These are phyloP conservation scores for Aspergillus tanneri DNA, from an alignment of 2,329 filamentous ascomycete genomes.

Conservation along the genomic window DNA sequence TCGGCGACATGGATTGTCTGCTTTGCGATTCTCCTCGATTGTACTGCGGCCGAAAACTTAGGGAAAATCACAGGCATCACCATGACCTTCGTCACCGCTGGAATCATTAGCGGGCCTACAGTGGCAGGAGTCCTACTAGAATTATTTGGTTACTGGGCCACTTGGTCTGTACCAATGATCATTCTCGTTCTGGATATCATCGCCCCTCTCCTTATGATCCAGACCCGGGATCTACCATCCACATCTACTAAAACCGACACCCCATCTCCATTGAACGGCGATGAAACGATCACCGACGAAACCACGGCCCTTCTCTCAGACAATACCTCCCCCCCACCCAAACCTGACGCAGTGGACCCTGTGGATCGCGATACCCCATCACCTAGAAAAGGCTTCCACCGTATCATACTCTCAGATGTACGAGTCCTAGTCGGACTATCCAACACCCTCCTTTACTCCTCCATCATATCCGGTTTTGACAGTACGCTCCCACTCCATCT, in stretches of 20 bases:
- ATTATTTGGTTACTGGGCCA: constrained; percentile 32
- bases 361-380: not conserved
- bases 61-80: constrained; percentile 28
- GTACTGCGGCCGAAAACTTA: constrained; percentile 25
- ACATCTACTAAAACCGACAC: not conserved
- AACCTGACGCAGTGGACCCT: not conserved
- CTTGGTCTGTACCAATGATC: constrained; percentile 29
- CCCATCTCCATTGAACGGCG: no score
- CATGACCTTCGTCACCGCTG: constrained; percentile 27
- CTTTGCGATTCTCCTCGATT: constrained; percentile 30
- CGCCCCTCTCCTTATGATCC: constrained; percentile 31
- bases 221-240: constrained; percentile 9
- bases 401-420: constrained; percentile 44
- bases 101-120: constrained; percentile 31
- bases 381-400: constrained; percentile 30
- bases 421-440: constrained; percentile 45
- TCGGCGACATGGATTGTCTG: constrained; percentile 34
- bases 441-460: constrained; percentile 47
- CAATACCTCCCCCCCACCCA: not conserved
- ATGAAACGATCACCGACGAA: not conserved
- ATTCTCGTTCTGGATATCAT: constrained; percentile 31
- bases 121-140: constrained; percentile 29
- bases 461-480: constrained; percentile 55
- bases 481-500: constrained; percentile 57
- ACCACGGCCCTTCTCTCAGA: not conserved